These are phyloP conservation scores for Suillus subalutaceus DNA, from an alignment of 768 basidiomycete genomes.

Conservation along the genomic window DNA sequence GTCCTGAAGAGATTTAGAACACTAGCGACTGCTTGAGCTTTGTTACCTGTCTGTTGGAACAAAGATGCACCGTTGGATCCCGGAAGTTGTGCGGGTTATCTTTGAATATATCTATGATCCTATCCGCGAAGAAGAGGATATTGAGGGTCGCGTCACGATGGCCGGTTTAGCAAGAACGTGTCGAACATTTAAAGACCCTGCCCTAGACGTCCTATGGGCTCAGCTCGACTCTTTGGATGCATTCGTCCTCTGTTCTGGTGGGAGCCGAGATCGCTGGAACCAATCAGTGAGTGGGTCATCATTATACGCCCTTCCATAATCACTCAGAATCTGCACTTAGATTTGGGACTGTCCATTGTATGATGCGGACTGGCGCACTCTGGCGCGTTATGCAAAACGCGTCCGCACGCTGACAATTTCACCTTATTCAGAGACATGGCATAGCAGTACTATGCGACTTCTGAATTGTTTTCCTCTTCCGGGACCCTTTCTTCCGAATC, in stretches of 20 bases:
- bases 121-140: neutral
- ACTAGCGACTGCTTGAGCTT: neutral
- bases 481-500: slow-evolving; percentile 27
- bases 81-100: slow-evolving; percentile 25
- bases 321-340: neutral
- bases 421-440: neutral
- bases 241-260: slow-evolving; percentile 1
- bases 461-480: neutral
- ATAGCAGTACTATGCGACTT: neutral
- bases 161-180: slow-evolving; percentile 15
- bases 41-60: neutral
- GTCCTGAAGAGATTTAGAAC: neutral
- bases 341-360: neutral
- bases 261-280: neutral
- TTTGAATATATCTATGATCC: slow-evolving; percentile 22
- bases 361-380: neutral
- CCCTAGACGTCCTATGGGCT: slow-evolving; percentile 9
- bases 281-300: neutral
- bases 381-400: slow-evolving; percentile 3
- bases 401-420: neutral
- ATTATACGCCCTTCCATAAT: neutral
- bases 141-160: neutral
- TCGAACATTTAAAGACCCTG: slow-evolving; percentile 10
- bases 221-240: slow-evolving; percentile 6
- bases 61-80: slow-evolving; percentile 8